phyloP scores from a whole-genome alignment of 2,329 filamentous ascomycete genomes.

The Alternaria ventricosa region DNA sequence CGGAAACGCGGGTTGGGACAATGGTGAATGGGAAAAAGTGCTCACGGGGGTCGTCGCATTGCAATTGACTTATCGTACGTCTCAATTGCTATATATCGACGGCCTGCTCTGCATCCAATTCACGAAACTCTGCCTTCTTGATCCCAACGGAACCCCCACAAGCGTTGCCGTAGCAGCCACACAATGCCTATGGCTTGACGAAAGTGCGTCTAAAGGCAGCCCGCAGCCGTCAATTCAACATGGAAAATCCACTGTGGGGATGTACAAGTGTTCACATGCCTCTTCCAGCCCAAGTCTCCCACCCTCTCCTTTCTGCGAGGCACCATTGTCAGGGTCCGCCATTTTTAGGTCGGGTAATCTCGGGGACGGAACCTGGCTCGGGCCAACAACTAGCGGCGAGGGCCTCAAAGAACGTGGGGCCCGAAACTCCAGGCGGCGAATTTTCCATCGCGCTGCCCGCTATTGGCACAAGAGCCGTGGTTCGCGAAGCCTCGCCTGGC shows the following conservation, averaged over 20 bases:
- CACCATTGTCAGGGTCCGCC: conserved; percentile 18
- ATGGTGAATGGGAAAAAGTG: background rate
- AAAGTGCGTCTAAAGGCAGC: conserved; percentile 19
- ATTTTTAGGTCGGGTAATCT: conserved; percentile 28
- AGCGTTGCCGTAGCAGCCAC: conserved; percentile 34
- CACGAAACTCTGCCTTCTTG: background rate
- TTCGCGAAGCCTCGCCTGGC: conserved; percentile 13
- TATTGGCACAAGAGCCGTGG: conserved; percentile 19
- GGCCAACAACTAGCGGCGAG: conserved; percentile 24
- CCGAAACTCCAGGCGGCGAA: conserved; percentile 22
- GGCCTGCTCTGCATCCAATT: background rate
- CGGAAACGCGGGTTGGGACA: conserved; percentile 23
- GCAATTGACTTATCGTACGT: fast-evolving
- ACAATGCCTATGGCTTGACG: conserved; percentile 16
- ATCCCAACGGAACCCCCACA: conserved; percentile 4
- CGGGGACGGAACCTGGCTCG: conserved; percentile 18
- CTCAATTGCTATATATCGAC: background rate
- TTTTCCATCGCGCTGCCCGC: conserved; percentile 22
- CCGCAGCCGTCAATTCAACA: conserved; percentile 12
- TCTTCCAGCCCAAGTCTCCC: conserved; percentile 19
- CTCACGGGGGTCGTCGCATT: background rate
- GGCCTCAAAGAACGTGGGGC: conserved; percentile 12
- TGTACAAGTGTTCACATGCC: conserved; percentile 32
- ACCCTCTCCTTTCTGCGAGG: conserved; percentile 15
- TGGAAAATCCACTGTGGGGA: conserved; percentile 25